phyloP scores from a whole-genome alignment of 1,284 basidiomycete species.

The Tausonia pullulans region DNA sequence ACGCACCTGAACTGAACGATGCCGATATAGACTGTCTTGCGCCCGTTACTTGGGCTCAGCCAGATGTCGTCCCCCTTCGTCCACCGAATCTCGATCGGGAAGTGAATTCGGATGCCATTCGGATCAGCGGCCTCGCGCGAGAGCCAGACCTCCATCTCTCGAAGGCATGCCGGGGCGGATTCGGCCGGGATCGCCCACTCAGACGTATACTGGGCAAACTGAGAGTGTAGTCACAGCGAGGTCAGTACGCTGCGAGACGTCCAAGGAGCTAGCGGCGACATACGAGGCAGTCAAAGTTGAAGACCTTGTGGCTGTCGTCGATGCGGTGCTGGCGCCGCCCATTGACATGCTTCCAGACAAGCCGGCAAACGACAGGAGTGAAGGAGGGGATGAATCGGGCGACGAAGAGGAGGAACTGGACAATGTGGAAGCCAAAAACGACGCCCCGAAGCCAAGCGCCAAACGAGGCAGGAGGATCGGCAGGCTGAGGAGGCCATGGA shows the following conservation, averaged over 20 bases:
- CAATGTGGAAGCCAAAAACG: slow-evolving; percentile 58
- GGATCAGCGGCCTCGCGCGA: slow-evolving; percentile 54
- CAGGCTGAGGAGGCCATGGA: slow-evolving; percentile 33
- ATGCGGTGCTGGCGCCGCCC: slow-evolving; percentile 27
- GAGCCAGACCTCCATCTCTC: slow-evolving; percentile 65
- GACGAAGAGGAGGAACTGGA: slow-evolving; percentile 67
- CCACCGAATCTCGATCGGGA: slow-evolving; percentile 88
- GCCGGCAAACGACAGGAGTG: slow-evolving; percentile 30
- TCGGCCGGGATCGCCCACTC: slow-evolving; percentile 84
- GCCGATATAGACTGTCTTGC: slow-evolving; percentile 86
- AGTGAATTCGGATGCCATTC: slow-evolving; percentile 72
- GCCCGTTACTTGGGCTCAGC: slow-evolving; percentile 75
- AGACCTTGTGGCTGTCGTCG: slow-evolving; percentile 64
- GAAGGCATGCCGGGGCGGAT: slow-evolving; percentile 51
- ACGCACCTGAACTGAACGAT: slow-evolving; percentile 85
- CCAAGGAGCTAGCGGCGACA: slow-evolving; percentile 14
- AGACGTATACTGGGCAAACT: slow-evolving; percentile 80
- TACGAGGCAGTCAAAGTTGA: slow-evolving; percentile 57
- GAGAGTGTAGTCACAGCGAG: slow-evolving; percentile 4
- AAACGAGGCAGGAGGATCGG: slow-evolving; percentile 35
- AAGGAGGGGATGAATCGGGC: slow-evolving; percentile 29
- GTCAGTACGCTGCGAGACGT: neutral
- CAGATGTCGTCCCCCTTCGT: slow-evolving; percentile 83
- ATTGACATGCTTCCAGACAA: slow-evolving; percentile 21
- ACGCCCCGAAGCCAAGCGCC: slow-evolving; percentile 57